Base-by-base conservation (phyloP, 2,329 filamentous ascomycete genomes). In the Didymosphaeria variabile region DNA sequence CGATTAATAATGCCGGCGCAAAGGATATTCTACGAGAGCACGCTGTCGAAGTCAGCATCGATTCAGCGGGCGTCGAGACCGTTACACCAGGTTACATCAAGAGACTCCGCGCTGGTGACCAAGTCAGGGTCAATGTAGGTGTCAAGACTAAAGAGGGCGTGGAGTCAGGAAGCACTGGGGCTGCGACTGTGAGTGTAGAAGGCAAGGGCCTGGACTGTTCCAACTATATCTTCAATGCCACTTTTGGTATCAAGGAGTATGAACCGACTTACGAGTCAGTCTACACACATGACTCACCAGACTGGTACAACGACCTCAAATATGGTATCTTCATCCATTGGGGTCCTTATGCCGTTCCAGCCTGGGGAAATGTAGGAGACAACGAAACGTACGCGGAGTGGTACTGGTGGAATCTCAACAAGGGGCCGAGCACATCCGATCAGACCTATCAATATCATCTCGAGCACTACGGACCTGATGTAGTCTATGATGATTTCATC, bases 281-380 rank as follows among this genome's bases (percentile, higher is more conserved):
- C 9, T 64, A 62, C 19, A 42, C 55, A 2, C 64, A 67, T 44
- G 61, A 66, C 12, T 61, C 65, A 19, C 65, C 65, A 1, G 51
- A 80, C 5, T 88, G 86, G 86, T 88, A 82, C 64, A 79, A 85
- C 57, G 78, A 82, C 45, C 83, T 79, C 23, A 88, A 88, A 59
- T 88, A 79, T 62, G 86, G 86, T 0, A 88, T 88, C 40, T 88
- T 88, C 67, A 85, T 88, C 44, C 86, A 88, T 61, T 88, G 86
- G 84, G 86, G 86, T 0, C 76, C 82, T 0, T 88, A 87, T 64
- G 73, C 84, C 0, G 85, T 87, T 0, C 83, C 86, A 0, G 85
- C 82, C 3, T 88, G 85, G 85, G 86, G 86, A 1, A 81, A 81
- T 45, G 64, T 65, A 2, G 71, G 72, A 9, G 63, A 74, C 3